These are phyloP conservation scores for Lepidium sativum DNA, from an alignment of 345 rosid species.

Conservation along the genomic window DNA sequence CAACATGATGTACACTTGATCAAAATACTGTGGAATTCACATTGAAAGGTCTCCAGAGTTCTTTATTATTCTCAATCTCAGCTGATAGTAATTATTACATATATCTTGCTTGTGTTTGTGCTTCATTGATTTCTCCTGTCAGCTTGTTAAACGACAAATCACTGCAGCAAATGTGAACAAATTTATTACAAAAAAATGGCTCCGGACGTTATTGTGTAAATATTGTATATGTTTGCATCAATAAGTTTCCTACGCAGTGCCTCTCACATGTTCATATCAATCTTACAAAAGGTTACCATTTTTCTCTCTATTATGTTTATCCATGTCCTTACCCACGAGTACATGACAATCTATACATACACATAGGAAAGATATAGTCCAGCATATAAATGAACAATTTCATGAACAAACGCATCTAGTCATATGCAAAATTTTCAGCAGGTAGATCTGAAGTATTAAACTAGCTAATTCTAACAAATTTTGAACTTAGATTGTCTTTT, in stretches of 20 bases:
- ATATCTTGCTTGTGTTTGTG: background rate
- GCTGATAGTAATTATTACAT: conserved; percentile 1
- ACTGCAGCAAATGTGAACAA: background rate
- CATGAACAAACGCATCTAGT: background rate
- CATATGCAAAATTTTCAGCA: background rate
- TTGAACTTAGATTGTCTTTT: background rate
- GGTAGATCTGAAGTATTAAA: background rate
- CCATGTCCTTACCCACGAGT: background rate
- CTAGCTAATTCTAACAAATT: background rate
- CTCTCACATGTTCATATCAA: too few species aligned
- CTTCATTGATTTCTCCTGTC: background rate
- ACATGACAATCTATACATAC: background rate
- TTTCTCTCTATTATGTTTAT: background rate
- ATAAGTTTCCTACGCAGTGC: background rate
- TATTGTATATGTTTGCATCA: background rate
- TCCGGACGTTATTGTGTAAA: too few species aligned
- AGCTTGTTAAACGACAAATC: conserved; percentile 19
- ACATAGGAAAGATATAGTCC: background rate
- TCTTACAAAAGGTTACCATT: background rate
- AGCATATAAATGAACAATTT: background rate
- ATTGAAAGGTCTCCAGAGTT: background rate
- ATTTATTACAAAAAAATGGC: background rate
- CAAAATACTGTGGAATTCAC: background rate
- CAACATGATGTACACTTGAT: background rate
- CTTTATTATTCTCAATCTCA: background rate